These are phyloP conservation scores for Calonectria crousiana DNA, from an alignment of 2,329 filamentous ascomycete genomes.

Conservation along the genomic window DNA sequence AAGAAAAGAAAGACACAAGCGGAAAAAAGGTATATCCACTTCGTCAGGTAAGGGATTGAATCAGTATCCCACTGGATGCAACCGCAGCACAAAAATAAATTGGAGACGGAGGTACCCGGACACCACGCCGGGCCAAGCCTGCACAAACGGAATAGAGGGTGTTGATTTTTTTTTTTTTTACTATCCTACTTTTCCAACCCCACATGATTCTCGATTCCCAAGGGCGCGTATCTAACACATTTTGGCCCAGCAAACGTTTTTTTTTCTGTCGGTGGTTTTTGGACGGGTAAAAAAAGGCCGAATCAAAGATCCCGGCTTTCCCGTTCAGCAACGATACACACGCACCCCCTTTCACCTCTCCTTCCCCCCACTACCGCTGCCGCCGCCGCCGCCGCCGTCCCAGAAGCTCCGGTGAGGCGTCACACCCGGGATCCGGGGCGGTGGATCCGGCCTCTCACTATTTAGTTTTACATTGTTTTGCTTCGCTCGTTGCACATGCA, in stretches of 20 bases:
- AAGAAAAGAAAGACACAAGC: background rate
- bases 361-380: background rate
- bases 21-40: background rate
- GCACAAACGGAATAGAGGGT: background rate
- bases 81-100: background rate
- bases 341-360: background rate
- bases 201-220: background rate
- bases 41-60: background rate
- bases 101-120: background rate
- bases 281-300: background rate
- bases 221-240: background rate
- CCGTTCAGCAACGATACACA: background rate
- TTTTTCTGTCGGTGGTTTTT: background rate
- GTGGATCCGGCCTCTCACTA: constrained; percentile 29
- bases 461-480: background rate
- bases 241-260: background rate
- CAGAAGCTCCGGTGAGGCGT: constrained; percentile 32
- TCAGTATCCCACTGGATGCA: background rate
- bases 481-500: background rate
- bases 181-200: background rate
- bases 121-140: background rate
- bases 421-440: constrained; percentile 37
- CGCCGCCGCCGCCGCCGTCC: background rate
- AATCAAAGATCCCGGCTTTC: background rate
- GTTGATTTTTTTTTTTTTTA: background rate